These are phyloP conservation scores for Tritrichomonas musculus DNA, from an alignment of 208 protist species.

Conservation along the genomic window DNA sequence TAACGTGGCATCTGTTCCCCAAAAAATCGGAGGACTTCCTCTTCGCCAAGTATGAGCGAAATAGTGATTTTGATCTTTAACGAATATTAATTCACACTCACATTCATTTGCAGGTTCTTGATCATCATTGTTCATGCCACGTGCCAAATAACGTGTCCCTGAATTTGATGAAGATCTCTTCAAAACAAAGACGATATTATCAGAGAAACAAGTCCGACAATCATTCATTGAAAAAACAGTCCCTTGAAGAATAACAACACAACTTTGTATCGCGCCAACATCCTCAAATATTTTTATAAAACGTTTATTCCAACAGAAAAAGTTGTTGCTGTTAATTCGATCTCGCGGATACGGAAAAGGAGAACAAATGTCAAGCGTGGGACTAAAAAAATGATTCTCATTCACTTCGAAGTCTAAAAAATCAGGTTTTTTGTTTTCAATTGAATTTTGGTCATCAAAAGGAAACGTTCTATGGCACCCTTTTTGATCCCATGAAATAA, in stretches of 20 bases:
- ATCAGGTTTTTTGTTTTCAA: neutral
- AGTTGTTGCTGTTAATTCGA: neutral
- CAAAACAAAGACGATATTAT: neutral
- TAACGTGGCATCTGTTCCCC: neutral
- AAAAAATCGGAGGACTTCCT: neutral
- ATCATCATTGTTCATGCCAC: neutral
- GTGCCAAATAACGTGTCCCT: neutral
- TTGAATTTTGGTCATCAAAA: no score
- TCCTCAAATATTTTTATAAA: neutral
- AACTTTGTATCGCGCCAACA: neutral
- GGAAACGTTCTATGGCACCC: no score
- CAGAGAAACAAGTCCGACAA: neutral
- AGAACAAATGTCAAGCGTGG: neutral
- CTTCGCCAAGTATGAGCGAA: neutral
- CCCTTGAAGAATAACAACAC: neutral
- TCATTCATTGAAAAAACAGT: neutral
- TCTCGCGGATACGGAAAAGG: neutral
- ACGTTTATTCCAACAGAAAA: conserved; percentile 3
- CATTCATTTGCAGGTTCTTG: conserved; percentile 12
- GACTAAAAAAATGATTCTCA: neutral
- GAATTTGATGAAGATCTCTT: neutral
- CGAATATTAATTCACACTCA: neutral
- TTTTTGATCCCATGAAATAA: neutral
- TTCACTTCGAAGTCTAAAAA: neutral
- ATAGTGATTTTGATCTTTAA: neutral